Conservation (phyloP, 208 protist species). For the Acanthamoeba royreba region DNA sequence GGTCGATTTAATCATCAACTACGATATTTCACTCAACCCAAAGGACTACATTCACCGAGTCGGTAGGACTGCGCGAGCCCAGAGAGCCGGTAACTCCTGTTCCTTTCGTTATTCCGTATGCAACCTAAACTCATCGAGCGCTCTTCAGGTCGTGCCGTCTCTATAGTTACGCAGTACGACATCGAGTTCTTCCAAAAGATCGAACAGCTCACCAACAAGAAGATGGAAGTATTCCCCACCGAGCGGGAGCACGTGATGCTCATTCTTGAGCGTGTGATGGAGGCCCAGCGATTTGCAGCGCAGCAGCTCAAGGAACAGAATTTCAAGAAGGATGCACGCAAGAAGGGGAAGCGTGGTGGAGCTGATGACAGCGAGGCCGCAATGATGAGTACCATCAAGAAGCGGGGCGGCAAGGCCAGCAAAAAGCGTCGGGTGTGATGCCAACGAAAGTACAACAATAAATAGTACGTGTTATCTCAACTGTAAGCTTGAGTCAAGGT, state of each 20-base stretch:
- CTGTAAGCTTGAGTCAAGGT: neutral
- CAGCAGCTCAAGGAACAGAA: neutral
- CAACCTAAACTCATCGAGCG: conserved; percentile 51
- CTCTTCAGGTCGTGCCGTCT: conserved; percentile 86
- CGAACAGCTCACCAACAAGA: conserved; percentile 92
- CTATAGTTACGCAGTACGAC: conserved; percentile 98
- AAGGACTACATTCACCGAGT: conserved; percentile 97
- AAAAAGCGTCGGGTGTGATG: neutral
- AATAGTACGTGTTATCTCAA: neutral
- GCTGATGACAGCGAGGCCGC: neutral
- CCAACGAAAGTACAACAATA: neutral
- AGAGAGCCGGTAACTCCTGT: conserved; percentile 57
- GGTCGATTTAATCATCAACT: conserved; percentile 96
- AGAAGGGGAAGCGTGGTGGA: neutral
- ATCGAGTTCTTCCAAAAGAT: conserved; percentile 97
- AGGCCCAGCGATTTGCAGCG: conserved; percentile 68
- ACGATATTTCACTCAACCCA: conserved; percentile 93
- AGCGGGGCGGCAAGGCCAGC: neutral
- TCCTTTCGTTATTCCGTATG: neutral
- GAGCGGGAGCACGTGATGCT: conserved; percentile 71
- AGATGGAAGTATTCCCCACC: conserved; percentile 68
- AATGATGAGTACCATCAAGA: neutral
- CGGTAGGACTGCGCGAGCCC: conserved; percentile 94
- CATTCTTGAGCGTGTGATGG: conserved; percentile 69
- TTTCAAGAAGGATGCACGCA: neutral